Conservation (phyloP, 768 basidiomycete genomes). For the Calocybe indica region DNA sequence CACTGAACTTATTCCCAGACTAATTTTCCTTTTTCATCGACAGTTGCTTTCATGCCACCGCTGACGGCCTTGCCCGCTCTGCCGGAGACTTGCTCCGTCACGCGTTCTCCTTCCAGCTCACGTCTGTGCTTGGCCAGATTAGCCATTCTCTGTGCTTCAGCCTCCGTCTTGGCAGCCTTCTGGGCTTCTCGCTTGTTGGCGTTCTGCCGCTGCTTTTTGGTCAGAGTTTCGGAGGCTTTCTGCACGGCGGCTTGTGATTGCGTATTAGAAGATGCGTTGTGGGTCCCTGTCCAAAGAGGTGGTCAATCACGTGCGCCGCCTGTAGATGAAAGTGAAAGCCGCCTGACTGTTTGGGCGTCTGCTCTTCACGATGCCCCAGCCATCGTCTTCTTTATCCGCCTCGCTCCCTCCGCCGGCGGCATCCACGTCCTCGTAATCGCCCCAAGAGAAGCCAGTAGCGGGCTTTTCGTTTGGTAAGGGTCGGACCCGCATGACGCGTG, state of each 20-base stretch:
- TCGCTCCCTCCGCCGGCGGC: slow-evolving; percentile 39
- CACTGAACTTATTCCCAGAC: slow-evolving; percentile 43
- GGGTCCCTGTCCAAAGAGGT: too few species aligned
- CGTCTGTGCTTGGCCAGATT: slow-evolving; percentile 53
- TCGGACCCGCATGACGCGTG: slow-evolving; percentile 68
- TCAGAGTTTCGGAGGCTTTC: slow-evolving; percentile 39
- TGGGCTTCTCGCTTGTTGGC: slow-evolving; percentile 48
- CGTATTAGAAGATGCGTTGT: neutral
- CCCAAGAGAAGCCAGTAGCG: slow-evolving; percentile 66
- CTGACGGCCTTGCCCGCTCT: slow-evolving; percentile 29
- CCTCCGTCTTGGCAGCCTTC: slow-evolving; percentile 52
- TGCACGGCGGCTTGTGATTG: slow-evolving; percentile 7
- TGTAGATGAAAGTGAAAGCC: neutral
- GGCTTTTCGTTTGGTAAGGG: slow-evolving; percentile 53
- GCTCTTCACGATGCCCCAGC: slow-evolving; percentile 74
- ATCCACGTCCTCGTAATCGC: slow-evolving; percentile 67
- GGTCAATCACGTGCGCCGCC: too few species aligned
- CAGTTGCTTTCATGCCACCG: slow-evolving; percentile 59
- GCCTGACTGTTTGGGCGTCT: slow-evolving; percentile 37
- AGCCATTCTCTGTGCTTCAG: slow-evolving; percentile 45
- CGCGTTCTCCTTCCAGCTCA: slow-evolving; percentile 48
- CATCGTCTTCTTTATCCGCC: slow-evolving; percentile 69
- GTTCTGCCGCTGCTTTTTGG: slow-evolving; percentile 70
- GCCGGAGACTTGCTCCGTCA: slow-evolving; percentile 34
- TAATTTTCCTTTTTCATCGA: slow-evolving; percentile 50